Conservation (phyloP, 768 basidiomycete species). For the Lepiota venenata region DNA sequence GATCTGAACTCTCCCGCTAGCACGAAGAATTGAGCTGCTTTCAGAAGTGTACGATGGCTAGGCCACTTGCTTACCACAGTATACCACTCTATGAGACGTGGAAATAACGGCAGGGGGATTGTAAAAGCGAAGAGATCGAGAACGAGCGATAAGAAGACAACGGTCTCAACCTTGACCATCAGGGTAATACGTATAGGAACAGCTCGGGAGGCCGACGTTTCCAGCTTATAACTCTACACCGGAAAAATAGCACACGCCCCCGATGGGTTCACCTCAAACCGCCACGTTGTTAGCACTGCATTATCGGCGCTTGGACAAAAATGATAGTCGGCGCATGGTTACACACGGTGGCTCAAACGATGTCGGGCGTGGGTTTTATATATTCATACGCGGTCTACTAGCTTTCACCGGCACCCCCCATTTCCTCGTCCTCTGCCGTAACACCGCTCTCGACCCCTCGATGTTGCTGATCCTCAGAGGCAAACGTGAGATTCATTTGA, state of each 20-base stretch:
- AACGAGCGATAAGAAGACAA: slow-evolving; percentile 89
- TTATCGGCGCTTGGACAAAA: no score
- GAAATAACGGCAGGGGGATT: slow-evolving; percentile 94
- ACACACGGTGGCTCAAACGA: no score
- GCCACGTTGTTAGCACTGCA: no score
- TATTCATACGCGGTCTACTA: background rate
- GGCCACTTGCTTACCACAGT: slow-evolving; percentile 49
- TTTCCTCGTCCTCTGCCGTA: slow-evolving; percentile 24
- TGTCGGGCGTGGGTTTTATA: no score
- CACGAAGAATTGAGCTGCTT: slow-evolving; percentile 6
- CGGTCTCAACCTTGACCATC: slow-evolving; percentile 70
- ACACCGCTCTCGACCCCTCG: slow-evolving; percentile 44
- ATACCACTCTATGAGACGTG: slow-evolving; percentile 96
- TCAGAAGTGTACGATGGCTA: background rate
- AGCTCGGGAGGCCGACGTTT: background rate
- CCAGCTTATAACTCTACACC: no score
- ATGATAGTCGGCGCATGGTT: no score
- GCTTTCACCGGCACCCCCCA: background rate
- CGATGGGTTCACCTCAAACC: no score
- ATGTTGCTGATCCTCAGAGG: slow-evolving; percentile 82
- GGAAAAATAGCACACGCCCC: no score
- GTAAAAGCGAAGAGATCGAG: slow-evolving; percentile 92
- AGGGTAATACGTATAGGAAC: background rate
- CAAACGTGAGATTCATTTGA: slow-evolving; percentile 75
- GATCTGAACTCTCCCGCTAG: slow-evolving; percentile 70